Percentiles rank a stretch among this genome's conserved stretches.
phyloP scores from a whole-genome alignment of 768 basidiomycete species.

The Boletellus emodensis region DNA sequence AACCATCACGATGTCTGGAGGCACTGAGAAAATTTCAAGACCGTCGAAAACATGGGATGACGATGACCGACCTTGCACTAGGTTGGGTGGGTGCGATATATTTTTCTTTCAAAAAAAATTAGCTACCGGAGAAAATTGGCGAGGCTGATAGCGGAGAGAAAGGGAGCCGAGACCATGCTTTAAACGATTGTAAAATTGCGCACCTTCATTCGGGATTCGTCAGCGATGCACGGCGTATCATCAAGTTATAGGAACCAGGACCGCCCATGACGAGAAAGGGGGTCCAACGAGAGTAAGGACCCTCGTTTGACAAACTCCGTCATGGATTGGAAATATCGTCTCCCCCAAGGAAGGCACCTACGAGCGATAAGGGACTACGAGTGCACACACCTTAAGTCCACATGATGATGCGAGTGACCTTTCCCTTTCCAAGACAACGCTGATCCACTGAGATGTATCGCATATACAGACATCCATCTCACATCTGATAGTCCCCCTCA shows the following conservation, averaged over 20 bases:
- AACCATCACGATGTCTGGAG: neutral
- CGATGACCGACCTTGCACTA: neutral
- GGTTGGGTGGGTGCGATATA: neutral
- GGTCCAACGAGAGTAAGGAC: neutral
- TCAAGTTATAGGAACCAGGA: neutral
- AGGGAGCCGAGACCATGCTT: neutral
- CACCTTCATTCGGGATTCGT: neutral
- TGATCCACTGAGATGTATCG: constrained; percentile 5
- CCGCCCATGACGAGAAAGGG: neutral
- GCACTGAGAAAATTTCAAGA: no score
- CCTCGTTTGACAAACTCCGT: neutral
- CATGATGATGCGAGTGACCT: neutral
- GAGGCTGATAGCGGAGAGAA: neutral
- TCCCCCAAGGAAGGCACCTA: constrained; percentile 1
- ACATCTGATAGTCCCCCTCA: neutral
- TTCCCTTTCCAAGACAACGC: constrained; percentile 3
- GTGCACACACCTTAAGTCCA: constrained; percentile 7
- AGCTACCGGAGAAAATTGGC: neutral
- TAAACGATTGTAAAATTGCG: neutral
- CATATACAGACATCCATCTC: constrained; percentile 12
- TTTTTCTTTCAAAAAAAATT: neutral
- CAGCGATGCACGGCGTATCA: neutral
- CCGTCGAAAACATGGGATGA: neutral
- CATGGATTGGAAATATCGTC: neutral
- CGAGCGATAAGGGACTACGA: constrained; percentile 1